Evolutionary conservation across 805 yeast species (phyloP), one percentile per base, ranked within the genome.

Genomic region (Sporopachydermia quercuum): DNA sequence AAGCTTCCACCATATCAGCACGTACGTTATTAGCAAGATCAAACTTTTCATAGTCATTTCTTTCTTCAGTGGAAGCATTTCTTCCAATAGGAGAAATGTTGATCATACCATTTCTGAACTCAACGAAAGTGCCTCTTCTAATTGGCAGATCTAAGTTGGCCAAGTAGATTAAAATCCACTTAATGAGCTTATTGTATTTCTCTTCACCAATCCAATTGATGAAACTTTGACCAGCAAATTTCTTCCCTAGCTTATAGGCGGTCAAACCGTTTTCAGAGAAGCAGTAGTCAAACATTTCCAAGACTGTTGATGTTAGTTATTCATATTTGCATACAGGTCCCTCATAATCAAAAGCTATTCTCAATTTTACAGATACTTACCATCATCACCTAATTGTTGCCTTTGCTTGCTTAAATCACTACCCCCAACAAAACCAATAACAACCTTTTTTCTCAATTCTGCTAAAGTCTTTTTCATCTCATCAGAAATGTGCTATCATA

Each of bases 31-130:
- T 75, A 56, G 65, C 70, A 53, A 76, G 70, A 63, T 91, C 99
- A 62, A 53, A 91, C 53, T 66, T 70, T 70, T 91, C 97, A 58
- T 70, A 91, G 52, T 86, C 96, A 63, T 74, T 77, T 70, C 99
- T 83, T 71, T 91, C 96, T 49, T 74, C 75, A 50, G 85, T 85
- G 34, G 93, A 78, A 45, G 97, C 97, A 61, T 91, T 91, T 76
- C 99, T 85, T 56, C 99, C 99, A 45, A 91, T 76, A 52, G 99
- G 99, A 13, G 96, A 86, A 47, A 91, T 85, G 66, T 91, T 91
- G 65, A 91, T 83, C 94, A 91, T 87, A 63, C 99, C 99, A 63
- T 91, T 91, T 76, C 99, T 84, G 74, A 91, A 91, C 71, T 91
- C 99, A 51, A 91, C 67, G 65, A 91, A 91, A 44, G 99, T 91